phyloP scores from a whole-genome alignment of 176 grass and related monocot species.

The Musa beccarii region DNA sequence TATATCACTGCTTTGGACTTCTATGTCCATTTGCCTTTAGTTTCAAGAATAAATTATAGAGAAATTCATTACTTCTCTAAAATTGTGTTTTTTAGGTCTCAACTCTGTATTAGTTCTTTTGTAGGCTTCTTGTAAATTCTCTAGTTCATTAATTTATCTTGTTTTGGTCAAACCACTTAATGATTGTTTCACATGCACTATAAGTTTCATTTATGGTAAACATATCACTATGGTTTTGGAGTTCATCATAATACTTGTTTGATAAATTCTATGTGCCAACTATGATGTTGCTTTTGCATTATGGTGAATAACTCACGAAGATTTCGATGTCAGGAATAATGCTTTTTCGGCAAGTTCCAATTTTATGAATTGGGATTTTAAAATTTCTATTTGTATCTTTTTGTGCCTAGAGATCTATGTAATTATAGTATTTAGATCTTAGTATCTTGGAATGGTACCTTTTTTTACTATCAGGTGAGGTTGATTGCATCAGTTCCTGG shows the following conservation, averaged over 20 bases:
- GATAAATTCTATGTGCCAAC: too few relatives aligned
- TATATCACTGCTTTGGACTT: too few relatives aligned
- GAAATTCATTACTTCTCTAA: too few relatives aligned
- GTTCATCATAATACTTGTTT: too few relatives aligned
- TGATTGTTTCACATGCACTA: neutral
- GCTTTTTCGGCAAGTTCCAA: neutral
- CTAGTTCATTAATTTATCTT: neutral
- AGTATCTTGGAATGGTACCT: slow-evolving; percentile 8
- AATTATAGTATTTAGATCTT: neutral
- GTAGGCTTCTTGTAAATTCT: neutral
- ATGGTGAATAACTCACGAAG: neutral
- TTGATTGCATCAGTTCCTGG: slow-evolving; percentile 85
- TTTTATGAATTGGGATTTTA: neutral
- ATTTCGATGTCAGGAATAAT: neutral
- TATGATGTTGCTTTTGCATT: neutral
- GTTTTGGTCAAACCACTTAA: neutral
- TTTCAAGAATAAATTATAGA: neutral
- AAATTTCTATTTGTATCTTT: neutral
- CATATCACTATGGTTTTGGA: too few relatives aligned
- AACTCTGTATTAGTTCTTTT: neutral
- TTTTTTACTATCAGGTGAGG: slow-evolving; percentile 48
- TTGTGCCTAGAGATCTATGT: neutral
- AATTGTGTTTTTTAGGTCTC: too few relatives aligned
- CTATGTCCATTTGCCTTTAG: too few relatives aligned
- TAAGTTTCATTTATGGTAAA: neutral